phyloP scores from a whole-genome alignment of 306 rosid species.

The Gynostemma pentaphyllum region DNA sequence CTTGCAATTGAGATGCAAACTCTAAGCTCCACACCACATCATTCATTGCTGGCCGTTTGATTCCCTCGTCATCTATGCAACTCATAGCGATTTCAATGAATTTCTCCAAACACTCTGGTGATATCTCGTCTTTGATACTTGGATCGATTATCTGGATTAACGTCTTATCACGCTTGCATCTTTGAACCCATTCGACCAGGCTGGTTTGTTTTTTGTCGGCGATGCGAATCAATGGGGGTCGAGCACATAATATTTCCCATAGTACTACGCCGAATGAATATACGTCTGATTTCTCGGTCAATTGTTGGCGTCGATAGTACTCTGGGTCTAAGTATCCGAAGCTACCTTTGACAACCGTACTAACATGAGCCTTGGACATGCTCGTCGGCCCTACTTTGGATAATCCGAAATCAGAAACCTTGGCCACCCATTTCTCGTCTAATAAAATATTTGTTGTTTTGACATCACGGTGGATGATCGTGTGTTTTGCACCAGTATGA shows the following conservation, averaged over 20 bases:
- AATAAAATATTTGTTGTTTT: neutral
- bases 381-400: neutral
- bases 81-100: neutral
- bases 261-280: no score
- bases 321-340: no score
- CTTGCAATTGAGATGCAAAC: no score
- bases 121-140: no score
- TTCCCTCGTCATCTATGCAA: neutral
- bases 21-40: neutral
- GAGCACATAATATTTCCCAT: no score
- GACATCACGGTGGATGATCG: neutral
- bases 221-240: neutral
- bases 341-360: neutral
- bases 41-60: neutral
- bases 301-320: no score
- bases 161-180: neutral
- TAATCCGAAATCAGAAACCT: no score
- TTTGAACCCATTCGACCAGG: neutral
- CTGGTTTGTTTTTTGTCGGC: neutral
- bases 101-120: no score
- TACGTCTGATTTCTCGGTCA: no score
- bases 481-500: no score
- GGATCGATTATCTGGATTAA: no score
- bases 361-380: neutral
- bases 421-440: no score